A percentile compares a stretch with the other conserved stretches of the same genome.
Conservation (phyloP, 768 basidiomycete species). For the Lactarius hengduanensis region DNA sequence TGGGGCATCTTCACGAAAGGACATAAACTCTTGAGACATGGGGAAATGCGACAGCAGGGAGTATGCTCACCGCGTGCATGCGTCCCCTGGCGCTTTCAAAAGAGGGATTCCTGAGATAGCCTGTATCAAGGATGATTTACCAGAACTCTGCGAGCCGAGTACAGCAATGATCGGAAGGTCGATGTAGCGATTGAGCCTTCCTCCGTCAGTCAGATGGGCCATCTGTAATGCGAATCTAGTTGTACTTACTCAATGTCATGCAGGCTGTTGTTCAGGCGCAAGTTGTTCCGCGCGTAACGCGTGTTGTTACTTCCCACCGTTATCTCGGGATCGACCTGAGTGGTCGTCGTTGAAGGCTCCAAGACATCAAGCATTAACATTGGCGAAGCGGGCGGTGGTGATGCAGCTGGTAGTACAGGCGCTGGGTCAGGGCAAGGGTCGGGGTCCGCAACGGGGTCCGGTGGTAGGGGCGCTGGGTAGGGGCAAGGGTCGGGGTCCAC, state of each 20-base stretch:
- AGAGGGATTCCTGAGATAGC: constrained; percentile 33
- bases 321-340: constrained; percentile 9
- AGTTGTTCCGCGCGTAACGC: neutral
- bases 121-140: constrained; percentile 37
- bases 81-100: constrained; percentile 31
- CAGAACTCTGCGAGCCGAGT: constrained; percentile 35
- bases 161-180: constrained; percentile 35
- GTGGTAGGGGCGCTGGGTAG: neutral
- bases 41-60: neutral
- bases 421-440: neutral
- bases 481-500: too few species aligned
- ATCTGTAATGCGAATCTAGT: too few species aligned
- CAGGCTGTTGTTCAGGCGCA: constrained; percentile 8
- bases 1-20: constrained; percentile 18
- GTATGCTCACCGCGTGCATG: constrained; percentile 34
- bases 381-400: neutral
- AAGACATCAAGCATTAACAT: neutral
- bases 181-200: constrained; percentile 28
- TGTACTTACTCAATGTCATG: constrained; percentile 19
- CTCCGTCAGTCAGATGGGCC: constrained; percentile 1
- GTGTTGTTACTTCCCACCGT: neutral
- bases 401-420: neutral
- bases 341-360: constrained; percentile 7
- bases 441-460: neutral
- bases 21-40: neutral